These are phyloP conservation scores for Echites panduratus DNA, from an alignment of 257 asterid species.

Conservation along the genomic window DNA sequence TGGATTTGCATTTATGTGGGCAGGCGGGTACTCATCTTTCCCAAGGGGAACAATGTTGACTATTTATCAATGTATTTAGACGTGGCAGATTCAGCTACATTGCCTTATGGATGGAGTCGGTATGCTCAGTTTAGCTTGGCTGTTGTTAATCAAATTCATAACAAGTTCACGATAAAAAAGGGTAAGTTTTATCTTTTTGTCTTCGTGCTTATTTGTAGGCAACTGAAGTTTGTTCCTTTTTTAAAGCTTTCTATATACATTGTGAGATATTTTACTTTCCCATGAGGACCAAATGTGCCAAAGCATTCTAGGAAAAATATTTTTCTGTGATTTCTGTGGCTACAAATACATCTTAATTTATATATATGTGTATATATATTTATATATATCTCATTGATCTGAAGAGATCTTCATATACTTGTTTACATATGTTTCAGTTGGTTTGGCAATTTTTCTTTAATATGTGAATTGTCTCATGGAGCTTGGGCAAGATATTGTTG, in stretches of 20 bases:
- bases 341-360: no score
- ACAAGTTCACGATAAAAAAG: slow-evolving; percentile 59
- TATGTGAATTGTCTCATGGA: neutral
- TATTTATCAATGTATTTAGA: slow-evolving; percentile 83
- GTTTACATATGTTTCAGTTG: neutral
- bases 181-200: slow-evolving; percentile 36
- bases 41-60: slow-evolving; percentile 89
- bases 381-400: neutral
- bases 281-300: neutral
- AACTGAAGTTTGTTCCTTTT: slow-evolving; percentile 7
- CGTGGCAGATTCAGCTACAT: slow-evolving; percentile 73
- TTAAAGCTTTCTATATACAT: neutral
- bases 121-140: slow-evolving; percentile 93
- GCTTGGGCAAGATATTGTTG: neutral
- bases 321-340: neutral
- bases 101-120: slow-evolving; percentile 92
- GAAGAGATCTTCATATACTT: neutral
- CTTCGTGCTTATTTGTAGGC: neutral
- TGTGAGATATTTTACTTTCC: neutral
- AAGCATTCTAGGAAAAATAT: neutral
- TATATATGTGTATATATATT: neutral
- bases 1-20: slow-evolving; percentile 25
- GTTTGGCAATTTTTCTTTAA: neutral
- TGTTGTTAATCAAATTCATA: slow-evolving; percentile 67
- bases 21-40: slow-evolving; percentile 97